Percentiles rank a stretch among this genome's conserved stretches.
These are phyloP conservation scores for Lophium mytilinum DNA, from an alignment of 495 filamentous ascomycete species.

Conservation along the genomic window DNA sequence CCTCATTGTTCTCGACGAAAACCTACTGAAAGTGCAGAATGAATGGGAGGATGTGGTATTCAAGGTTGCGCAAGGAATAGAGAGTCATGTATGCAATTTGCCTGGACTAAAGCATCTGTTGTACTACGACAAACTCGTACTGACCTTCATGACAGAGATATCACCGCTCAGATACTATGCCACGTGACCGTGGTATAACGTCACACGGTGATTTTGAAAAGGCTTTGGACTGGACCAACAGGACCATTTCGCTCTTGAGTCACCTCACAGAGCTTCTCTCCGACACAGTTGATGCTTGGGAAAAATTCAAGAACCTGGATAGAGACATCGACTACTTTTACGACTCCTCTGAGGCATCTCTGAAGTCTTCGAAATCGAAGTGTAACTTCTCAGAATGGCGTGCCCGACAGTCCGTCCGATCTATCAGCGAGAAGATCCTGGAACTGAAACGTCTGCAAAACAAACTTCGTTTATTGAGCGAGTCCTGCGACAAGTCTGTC, in stretches of 20 bases:
- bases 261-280: neutral
- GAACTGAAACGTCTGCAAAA: neutral
- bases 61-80: neutral
- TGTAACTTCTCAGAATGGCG: neutral
- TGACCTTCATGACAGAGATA: neutral
- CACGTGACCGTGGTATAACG: neutral
- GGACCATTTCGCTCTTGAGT: neutral
- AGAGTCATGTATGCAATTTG: neutral
- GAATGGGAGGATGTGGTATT: slow-evolving; percentile 1
- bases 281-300: neutral
- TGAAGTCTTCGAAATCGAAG: neutral
- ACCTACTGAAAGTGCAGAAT: neutral
- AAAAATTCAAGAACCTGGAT: neutral
- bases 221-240: neutral
- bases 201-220: neutral
- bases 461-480: neutral
- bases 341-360: neutral
- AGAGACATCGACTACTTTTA: slow-evolving; percentile 4
- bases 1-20: neutral
- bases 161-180: neutral
- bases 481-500: neutral
- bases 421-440: neutral
- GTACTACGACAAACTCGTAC: no score
- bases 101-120: no score
- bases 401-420: neutral